phyloP scores from a whole-genome alignment of 2,329 filamentous ascomycete genomes.

The Colletotrichum lupini region DNA sequence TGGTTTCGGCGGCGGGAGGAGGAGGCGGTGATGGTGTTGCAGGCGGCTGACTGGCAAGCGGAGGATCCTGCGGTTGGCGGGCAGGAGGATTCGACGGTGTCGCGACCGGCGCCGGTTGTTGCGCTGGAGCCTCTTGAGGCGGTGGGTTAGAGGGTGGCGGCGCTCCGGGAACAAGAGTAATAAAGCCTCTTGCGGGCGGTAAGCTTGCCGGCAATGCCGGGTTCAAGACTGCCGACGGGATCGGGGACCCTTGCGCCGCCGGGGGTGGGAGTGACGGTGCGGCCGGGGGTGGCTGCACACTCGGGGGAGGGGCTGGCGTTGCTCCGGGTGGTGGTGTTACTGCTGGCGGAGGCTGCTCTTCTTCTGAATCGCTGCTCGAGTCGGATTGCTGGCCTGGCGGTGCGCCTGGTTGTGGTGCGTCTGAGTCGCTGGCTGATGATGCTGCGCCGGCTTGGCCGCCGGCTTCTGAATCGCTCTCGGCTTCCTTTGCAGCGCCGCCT shows the following conservation, averaged over 20 bases:
- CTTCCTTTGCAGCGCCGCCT: neutral
- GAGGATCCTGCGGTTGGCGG: neutral
- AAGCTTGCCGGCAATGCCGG: neutral
- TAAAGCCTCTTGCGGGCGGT: slow-evolving; percentile 17
- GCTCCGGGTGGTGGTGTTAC: slow-evolving; percentile 1
- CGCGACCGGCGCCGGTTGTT: neutral
- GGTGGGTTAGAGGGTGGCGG: slow-evolving; percentile 3
- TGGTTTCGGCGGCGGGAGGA: slow-evolving; percentile 5
- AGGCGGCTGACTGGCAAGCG: neutral
- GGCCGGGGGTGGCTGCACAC: neutral
- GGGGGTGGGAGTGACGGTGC: neutral
- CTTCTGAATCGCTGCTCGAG: slow-evolving; percentile 24
- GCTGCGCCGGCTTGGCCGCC: neutral
- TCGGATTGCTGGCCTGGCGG: neutral
- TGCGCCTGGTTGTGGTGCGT: neutral
- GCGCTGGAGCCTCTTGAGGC: neutral
- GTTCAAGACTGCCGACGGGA: slow-evolving; percentile 1
- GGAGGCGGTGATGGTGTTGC: neutral
- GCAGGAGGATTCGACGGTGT: neutral
- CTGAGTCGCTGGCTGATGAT: neutral
- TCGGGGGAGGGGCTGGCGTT: neutral
- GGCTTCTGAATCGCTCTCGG: slow-evolving; percentile 13
- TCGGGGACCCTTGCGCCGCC: neutral
- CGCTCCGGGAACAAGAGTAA: slow-evolving; percentile 26
- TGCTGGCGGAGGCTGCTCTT: neutral